Evolutionary conservation across 768 basidiomycete species (phyloP), one percentile per base, ranked within the genome.

Genomic region (Mycena epipterygia): DNA sequence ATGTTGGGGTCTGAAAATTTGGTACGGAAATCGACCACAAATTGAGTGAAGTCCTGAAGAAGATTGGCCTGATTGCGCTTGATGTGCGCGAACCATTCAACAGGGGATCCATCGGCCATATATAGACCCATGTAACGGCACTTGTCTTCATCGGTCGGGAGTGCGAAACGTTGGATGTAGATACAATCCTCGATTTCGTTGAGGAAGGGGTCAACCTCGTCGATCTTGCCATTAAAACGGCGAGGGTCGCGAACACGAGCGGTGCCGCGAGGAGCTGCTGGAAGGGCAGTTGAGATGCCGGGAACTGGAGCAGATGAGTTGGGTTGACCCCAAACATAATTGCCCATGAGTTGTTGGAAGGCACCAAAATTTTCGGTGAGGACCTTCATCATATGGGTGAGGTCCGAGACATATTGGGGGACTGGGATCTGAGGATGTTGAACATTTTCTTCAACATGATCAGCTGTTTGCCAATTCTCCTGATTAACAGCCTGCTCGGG

Each of bases 1-100:
- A 75, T 68, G 59, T 80, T 75, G 37, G 76, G 65, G 53, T 80
- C 77, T 2, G 73, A 74, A 63, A 83, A 84, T 42, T 77, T 79
- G 30, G 64, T 58, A 29, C 73, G 58, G 53, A 83, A 82, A 5
- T 61, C 74, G 4, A 53, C 58, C 17, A 79, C 41, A 44, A 82
- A 79, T 0, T 25, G 44, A 11, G 68, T 69, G 66, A 73, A 84
- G 67, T 80, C 62, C 8, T 77, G 57, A 21, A 83, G 74, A n/a
- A 83, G 71, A 14, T 52, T 19, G 13, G 63, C 25, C 2, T 72
- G 57, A 29, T 64, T 44, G 2, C 39, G 53, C 56, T 78, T 68
- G 23, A 82, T 58, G 4, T 75, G 66, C 14, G 73, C 67, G 62
- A 76, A 82, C 82, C 83, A 83, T 23, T 75, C 66, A 37, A 74